A percentile compares a stretch with the other conserved stretches of the same genome.
Evolutionary conservation across 441 rosid genomes (phyloP).

Genomic region (Melianthus villosus): DNA sequence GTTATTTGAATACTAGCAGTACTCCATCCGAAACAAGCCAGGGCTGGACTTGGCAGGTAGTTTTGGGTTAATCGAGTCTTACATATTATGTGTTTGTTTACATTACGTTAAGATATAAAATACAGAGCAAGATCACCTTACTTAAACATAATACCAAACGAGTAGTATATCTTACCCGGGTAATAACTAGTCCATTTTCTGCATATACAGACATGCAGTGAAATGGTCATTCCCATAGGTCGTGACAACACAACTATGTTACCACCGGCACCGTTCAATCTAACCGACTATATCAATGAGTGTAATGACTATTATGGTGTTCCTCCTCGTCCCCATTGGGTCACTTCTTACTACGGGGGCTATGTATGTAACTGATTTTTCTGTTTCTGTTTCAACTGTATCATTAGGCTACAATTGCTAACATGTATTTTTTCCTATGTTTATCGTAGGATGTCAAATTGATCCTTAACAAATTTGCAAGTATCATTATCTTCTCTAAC

Average conservation of each 20-base stretch:
- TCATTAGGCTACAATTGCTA: background rate
- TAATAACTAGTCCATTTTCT: background rate
- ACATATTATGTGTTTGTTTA: too few species aligned
- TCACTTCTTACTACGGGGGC: constrained; percentile 57
- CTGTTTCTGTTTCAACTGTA: background rate
- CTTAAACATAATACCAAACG: background rate
- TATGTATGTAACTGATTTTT: constrained; percentile 18
- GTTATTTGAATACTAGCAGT: constrained; percentile 16
- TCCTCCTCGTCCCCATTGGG: constrained; percentile 57
- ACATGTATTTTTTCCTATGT: background rate
- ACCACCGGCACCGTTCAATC: constrained; percentile 32
- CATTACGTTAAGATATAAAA: background rate
- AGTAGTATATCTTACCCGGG: too few species aligned
- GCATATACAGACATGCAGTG: constrained; percentile 30
- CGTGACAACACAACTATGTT: constrained; percentile 43
- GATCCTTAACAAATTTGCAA: constrained; percentile 44
- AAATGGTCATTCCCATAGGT: constrained; percentile 53
- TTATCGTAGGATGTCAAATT: constrained; percentile 39
- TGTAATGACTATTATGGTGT: constrained; percentile 37
- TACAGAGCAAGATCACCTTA: background rate
- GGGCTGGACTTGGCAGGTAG: constrained; percentile 43
- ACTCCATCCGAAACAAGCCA: constrained; percentile 6
- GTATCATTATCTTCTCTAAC: constrained; percentile 73
- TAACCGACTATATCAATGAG: constrained; percentile 9
- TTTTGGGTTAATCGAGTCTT: constrained; percentile 8